Evolutionary conservation across 2,329 filamentous ascomycete genomes (phyloP), one percentile per base, ranked within the genome.

Genomic region (Torrubiellomyces zombiae): DNA sequence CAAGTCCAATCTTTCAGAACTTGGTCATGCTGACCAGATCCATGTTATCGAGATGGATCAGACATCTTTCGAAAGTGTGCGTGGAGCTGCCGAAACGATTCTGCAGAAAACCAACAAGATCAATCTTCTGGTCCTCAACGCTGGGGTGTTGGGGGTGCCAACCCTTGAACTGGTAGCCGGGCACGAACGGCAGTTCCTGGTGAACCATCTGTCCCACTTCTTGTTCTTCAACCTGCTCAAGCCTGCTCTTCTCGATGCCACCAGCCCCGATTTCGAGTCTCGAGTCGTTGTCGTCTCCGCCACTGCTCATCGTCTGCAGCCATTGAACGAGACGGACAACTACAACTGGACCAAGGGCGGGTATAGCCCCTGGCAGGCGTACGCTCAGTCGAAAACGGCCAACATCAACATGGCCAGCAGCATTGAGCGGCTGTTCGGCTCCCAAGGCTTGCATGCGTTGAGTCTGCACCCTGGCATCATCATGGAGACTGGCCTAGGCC

Each of bases 181-280:
- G 8, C 32, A 36, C 16, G 42, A 45, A 34, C 38, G 39, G 0
- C 62, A 68, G 28, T 58, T 69, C 30, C 63, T 53, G 17, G 57
- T 51, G 6, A 67, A 68, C 37, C 55, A 69, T 35, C 42, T 71
- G 2, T 51, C 45, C 7, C 59, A 67, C 33, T 69, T 68, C 43
- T 50, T 67, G 0, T 48, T 69, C 10, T 57, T 63, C 34, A 45
- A 60, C 8, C 26, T 34, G 6, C 22, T 34, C 12, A 26, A 31
- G 9, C 28, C 25, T 2, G 23, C 31, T n/a, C 16, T 34, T 8
- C 16, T 33, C 12, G 5, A 23, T 18, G 25, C 20, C 18, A 7
- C 24, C 9, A 58, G 48, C 6, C 35, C 53, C 6, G 57, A 72
- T 30, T 46, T 89, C 3, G 38, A 67, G 28, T 58, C 63, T 23